Evolutionary conservation across 2,329 filamentous ascomycete genomes (phyloP).

Genomic region (Ascochyta pisi): DNA sequence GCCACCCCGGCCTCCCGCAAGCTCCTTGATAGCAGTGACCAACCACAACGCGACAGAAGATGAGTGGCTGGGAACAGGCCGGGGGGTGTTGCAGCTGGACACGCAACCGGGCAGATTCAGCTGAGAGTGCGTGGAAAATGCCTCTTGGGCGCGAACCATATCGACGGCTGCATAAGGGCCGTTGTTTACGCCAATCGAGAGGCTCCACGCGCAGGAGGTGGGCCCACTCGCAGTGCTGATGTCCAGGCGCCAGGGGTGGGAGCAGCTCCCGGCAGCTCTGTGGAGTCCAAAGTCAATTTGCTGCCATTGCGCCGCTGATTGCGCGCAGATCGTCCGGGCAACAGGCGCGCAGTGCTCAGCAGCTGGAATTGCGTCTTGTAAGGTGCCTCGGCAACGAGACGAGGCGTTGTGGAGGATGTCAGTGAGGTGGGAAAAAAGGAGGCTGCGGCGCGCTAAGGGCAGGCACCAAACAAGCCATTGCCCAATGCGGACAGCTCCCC

Average conservation of each 20-base stretch:
- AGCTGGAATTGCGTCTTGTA: constrained; percentile 23
- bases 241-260: constrained; percentile 4
- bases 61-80: constrained; percentile 35
- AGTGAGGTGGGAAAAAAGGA: constrained; percentile 29
- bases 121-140: constrained; percentile 36
- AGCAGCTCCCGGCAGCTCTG: constrained; percentile 27
- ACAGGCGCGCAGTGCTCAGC: constrained; percentile 30
- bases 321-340: constrained; percentile 31
- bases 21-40: constrained; percentile 1
- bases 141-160: constrained; percentile 32
- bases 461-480: constrained; percentile 12
- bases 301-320: constrained; percentile 21
- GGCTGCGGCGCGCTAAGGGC: constrained; percentile 33
- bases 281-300: constrained; percentile 16
- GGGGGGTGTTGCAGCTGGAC: constrained; percentile 18
- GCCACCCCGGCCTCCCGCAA: constrained; percentile 15
- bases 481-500: constrained; percentile 34
- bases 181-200: constrained; percentile 36
- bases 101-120: constrained; percentile 33
- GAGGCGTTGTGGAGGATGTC: constrained; percentile 16
- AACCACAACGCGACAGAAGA: constrained; percentile 21
- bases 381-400: constrained; percentile 35
- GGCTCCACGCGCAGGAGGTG: constrained; percentile 38
- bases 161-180: constrained; percentile 14
- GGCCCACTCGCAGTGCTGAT: constrained; percentile 17